Percentiles rank a stretch among this genome's conserved stretches.
Evolutionary conservation across 2,329 filamentous ascomycete species (phyloP).

Genomic region (Pseudofabraea citricarpa): DNA sequence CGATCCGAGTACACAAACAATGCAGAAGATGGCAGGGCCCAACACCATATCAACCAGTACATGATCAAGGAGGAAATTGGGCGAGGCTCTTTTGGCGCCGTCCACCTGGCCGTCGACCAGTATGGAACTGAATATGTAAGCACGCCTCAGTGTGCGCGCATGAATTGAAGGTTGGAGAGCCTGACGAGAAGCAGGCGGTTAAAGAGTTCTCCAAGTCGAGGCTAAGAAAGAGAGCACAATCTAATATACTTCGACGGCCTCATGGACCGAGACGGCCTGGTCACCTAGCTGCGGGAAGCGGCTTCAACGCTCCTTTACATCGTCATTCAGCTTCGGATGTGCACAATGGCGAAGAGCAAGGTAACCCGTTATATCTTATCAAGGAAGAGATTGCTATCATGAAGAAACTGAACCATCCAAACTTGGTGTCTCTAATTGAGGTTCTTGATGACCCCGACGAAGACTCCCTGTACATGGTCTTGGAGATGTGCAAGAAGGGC

Average conservation of each 20-base stretch:
- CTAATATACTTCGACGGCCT: conserved; percentile 71
- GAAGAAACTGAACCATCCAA: conserved; percentile 96
- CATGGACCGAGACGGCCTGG: conserved; percentile 48
- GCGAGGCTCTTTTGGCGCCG: conserved; percentile 90
- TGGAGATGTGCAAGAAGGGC: conserved; percentile 98
- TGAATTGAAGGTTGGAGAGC: conserved; percentile 8
- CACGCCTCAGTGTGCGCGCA: conserved; percentile 2
- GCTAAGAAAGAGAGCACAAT: conserved; percentile 84
- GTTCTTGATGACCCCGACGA: conserved; percentile 93
- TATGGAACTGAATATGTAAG: conserved; percentile 90
- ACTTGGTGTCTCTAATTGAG: conserved; percentile 89
- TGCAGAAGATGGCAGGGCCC: conserved; percentile 72
- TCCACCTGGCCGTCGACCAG: conserved; percentile 86
- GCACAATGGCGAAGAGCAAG: conserved; percentile 54
- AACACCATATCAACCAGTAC: conserved; percentile 93
- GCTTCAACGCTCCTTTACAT: conserved; percentile 37
- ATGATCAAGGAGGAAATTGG: conserved; percentile 92
- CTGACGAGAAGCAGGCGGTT: conserved; percentile 80
- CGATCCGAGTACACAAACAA: conserved; percentile 82
- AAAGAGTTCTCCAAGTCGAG: conserved; percentile 97
- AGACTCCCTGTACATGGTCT: conserved; percentile 95
- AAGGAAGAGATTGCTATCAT: conserved; percentile 97
- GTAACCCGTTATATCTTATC: conserved; percentile 76
- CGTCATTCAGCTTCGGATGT: conserved; percentile 50
- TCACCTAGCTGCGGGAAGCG: conserved; percentile 35